Evolutionary conservation across 768 basidiomycete species (phyloP), one percentile per base, ranked within the genome.

Genomic region (Postia placenta): DNA sequence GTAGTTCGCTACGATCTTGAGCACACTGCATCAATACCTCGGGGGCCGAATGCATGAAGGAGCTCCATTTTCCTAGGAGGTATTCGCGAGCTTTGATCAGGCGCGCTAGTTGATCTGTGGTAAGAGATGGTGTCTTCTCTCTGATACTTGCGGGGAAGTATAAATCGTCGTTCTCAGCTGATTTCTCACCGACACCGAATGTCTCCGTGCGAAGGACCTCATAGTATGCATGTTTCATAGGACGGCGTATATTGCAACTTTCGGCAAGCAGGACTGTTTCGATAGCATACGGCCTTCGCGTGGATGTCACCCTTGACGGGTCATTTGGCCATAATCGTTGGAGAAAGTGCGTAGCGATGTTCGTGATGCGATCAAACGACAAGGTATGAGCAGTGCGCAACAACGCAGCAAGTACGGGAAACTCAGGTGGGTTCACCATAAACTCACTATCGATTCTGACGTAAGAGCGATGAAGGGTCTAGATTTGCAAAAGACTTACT

Each of bases 201-300:
- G 50, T 58, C 9, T 57, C 43, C 15, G 53, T 53, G 23, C 70
- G 60, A 4, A 70, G 56, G 26, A 74, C 59, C 50, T 74, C 70
- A 49, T 74, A 74, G 45, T 67, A 71, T 1, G 71, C 71, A 38
- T 60, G 57, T 42, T 69, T 67, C 6, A 68, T 56, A 20, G 72
- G 61, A 6, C 59, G 50, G 4, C 60, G 55, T 4, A 71, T 36
- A n/a, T 61, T 53, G 48, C 53, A 67, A 2, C 52, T n/a, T 11
- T 61, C 61, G 11, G 66, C 69, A n/a, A 73, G 59, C 14, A 56
- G 37, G n/a, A 72, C 53, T 2, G 66, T 69, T 17, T 60, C 61
- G 0, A 57, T 60, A 1, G 69, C 67, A 26, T 61, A 46, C 35
- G 20, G 33, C 35, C 4, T 43, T 11, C 23, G 22, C 17, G 19